Percentiles rank a stretch among this genome's conserved stretches.
phyloP scores from a whole-genome alignment of 1,139 yeast genomes.

The Arxiozyma telluris region DNA sequence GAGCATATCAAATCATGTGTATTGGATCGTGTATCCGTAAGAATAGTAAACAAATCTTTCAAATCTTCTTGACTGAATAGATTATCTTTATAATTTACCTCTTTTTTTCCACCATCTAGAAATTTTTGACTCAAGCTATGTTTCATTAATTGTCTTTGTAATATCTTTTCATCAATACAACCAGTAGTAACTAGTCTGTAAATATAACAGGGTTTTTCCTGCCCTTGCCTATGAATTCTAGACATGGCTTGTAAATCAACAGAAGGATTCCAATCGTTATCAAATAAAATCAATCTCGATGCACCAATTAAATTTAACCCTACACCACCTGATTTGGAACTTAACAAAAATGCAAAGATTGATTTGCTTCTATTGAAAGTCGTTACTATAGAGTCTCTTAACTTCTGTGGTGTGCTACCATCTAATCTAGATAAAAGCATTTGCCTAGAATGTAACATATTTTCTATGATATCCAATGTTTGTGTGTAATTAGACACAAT shows the following conservation, averaged over 20 bases:
- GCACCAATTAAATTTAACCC: slow-evolving; percentile 91
- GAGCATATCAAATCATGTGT: slow-evolving; percentile 79
- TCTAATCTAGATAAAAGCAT: slow-evolving; percentile 60
- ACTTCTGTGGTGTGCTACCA: slow-evolving; percentile 67
- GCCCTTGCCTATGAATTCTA: slow-evolving; percentile 90
- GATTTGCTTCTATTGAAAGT: slow-evolving; percentile 51
- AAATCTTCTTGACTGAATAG: slow-evolving; percentile 58
- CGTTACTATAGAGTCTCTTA: slow-evolving; percentile 57
- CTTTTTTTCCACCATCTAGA: slow-evolving; percentile 28
- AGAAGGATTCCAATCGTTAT: slow-evolving; percentile 94
- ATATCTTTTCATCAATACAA: slow-evolving; percentile 87
- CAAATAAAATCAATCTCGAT: slow-evolving; percentile 71
- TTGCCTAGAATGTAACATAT: slow-evolving; percentile 42
- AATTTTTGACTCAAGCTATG: slow-evolving; percentile 71
- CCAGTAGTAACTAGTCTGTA: slow-evolving; percentile 84
- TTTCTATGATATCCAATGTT: slow-evolving; percentile 70
- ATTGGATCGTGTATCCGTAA: slow-evolving; percentile 46
- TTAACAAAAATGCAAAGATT: slow-evolving; percentile 61
- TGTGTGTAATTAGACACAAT: slow-evolving; percentile 84
- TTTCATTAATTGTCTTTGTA: slow-evolving; percentile 88
- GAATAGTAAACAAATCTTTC: slow-evolving; percentile 62
- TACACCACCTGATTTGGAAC: slow-evolving; percentile 91
- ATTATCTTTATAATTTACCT: slow-evolving; percentile 38
- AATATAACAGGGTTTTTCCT: slow-evolving; percentile 63
- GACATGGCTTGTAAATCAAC: slow-evolving; percentile 95